Evolutionary conservation across 192 early-diverging fungal species (phyloP).

Genomic region (Geranomyces michiganensis): DNA sequence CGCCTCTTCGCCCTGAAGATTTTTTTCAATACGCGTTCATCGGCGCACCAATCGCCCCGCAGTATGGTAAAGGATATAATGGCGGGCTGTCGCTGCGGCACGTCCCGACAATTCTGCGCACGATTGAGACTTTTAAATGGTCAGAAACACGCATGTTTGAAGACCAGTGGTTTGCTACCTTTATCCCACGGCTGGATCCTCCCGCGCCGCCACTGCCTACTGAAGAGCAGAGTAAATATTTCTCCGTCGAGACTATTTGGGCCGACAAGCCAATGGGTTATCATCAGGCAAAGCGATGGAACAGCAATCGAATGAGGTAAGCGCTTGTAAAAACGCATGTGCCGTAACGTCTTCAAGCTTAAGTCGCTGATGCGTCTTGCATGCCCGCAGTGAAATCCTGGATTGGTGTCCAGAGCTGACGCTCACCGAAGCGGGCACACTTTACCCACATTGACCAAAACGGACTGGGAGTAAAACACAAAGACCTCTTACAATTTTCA

Average conservation of each 20-base stretch:
- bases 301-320: neutral
- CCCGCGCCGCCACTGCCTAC: conserved; percentile 6
- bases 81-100: conserved; percentile 7
- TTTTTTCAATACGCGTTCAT: conserved; percentile 4
- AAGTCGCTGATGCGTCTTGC: too few relatives aligned
- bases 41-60: conserved; percentile 3
- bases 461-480: too few relatives aligned
- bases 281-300: conserved; percentile 10
- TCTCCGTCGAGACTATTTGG: conserved; percentile 11
- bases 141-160: neutral
- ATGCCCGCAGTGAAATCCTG: too few relatives aligned
- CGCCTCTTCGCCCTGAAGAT: neutral
- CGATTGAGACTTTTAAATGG: neutral
- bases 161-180: conserved; percentile 10
- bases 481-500: too few relatives aligned
- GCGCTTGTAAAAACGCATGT: too few relatives aligned
- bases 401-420: too few relatives aligned
- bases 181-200: neutral
- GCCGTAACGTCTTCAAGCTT: too few relatives aligned
- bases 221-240: neutral
- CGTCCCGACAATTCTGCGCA: conserved; percentile 1
- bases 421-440: too few relatives aligned
- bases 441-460: too few relatives aligned
- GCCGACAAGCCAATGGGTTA: conserved; percentile 8
- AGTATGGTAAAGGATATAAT: neutral